Conservation (phyloP, 225 moss, liverwort and hornwort species). For the Thuidium tamariscinum region DNA sequence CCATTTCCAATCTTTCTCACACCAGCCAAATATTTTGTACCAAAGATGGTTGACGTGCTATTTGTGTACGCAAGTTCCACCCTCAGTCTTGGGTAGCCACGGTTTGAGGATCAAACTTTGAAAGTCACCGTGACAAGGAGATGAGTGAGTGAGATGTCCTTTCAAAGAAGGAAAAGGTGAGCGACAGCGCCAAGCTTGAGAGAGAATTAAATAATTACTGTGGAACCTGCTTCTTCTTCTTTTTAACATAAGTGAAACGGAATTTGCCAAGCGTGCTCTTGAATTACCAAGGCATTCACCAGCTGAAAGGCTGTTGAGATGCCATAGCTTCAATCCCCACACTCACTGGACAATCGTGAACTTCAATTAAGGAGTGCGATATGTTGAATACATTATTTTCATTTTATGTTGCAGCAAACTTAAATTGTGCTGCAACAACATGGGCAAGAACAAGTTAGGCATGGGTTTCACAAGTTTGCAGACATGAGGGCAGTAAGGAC, state of each 20-base stretch:
- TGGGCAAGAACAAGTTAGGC: too few relatives aligned
- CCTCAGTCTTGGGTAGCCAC: background rate
- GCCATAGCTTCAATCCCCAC: background rate
- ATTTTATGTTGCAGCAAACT: background rate
- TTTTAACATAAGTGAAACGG: too few relatives aligned
- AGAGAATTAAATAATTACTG: background rate
- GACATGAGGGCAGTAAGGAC: background rate
- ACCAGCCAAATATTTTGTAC: background rate
- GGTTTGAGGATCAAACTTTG: background rate
- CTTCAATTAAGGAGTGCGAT: too few relatives aligned
- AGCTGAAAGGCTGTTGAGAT: background rate
- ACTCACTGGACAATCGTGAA: too few relatives aligned
- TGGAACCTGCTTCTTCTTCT: background rate
- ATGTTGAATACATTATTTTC: background rate
- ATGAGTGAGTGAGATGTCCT: background rate
- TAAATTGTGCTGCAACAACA: too few relatives aligned
- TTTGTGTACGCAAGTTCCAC: background rate
- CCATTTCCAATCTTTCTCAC: background rate
- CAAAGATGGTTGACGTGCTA: too few relatives aligned
- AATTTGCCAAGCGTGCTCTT: too few relatives aligned
- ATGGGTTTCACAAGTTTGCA: background rate
- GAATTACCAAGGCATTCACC: background rate
- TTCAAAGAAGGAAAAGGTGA: background rate
- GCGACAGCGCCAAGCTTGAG: background rate
- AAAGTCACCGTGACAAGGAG: background rate